phyloP scores from a whole-genome alignment of 768 basidiomycete species.

The Lactifluus subvellereus region DNA sequence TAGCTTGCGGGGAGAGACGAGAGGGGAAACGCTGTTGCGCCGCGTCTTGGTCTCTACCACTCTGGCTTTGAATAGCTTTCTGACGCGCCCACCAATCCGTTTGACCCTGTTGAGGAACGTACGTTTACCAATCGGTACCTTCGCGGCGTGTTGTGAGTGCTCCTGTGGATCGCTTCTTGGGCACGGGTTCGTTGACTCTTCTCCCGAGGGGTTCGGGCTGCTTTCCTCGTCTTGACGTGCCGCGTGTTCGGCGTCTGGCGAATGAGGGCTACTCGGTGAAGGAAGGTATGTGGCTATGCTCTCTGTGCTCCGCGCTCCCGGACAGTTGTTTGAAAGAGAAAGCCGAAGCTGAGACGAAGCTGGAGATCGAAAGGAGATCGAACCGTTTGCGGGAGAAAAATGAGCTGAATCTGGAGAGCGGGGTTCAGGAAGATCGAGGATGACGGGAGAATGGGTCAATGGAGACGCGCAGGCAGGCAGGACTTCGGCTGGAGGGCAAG shows the following conservation, averaged over 20 bases:
- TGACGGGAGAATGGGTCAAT: background rate
- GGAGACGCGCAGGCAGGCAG: background rate
- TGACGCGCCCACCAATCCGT: conserved; percentile 21
- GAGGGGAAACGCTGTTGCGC: conserved; percentile 8
- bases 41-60: conserved; percentile 6
- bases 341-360: conserved; percentile 19
- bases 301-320: conserved; percentile 3
- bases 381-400: conserved; percentile 17
- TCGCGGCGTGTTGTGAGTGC: background rate
- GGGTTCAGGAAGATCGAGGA: conserved; percentile 21
- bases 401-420: conserved; percentile 22
- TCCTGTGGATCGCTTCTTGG: background rate
- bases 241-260: background rate
- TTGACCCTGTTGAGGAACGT: conserved; percentile 18
- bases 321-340: conserved; percentile 13
- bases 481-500: background rate
- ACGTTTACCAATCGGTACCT: conserved; percentile 10
- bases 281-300: conserved; percentile 10
- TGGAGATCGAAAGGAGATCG: conserved; percentile 19
- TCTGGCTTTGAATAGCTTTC: conserved; percentile 17
- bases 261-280: background rate
- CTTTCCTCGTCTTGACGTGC: background rate
- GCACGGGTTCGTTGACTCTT: background rate
- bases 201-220: background rate
- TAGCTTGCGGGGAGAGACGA: conserved; percentile 2